These are phyloP conservation scores for Urostyla sp. DNA, from an alignment of 73 alveolate species.

Conservation along the genomic window DNA sequence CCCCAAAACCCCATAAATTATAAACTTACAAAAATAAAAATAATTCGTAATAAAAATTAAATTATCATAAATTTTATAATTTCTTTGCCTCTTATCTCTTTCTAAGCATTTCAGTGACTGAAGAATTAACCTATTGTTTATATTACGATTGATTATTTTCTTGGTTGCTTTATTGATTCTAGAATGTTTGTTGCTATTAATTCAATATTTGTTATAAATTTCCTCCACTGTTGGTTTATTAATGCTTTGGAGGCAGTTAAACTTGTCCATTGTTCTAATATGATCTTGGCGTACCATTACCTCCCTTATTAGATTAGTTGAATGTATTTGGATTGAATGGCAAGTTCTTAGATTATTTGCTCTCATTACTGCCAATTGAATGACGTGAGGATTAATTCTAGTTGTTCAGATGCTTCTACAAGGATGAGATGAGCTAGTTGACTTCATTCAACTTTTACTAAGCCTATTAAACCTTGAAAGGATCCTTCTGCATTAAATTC, in stretches of 20 bases:
- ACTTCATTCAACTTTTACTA: conserved; percentile 37
- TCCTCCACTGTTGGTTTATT: not conserved
- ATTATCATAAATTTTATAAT: not conserved
- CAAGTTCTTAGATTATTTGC: conserved; percentile 1
- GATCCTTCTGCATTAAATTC: not conserved
- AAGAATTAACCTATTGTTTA: not conserved
- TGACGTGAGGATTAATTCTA: not conserved
- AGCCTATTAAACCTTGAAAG: conserved; percentile 1
- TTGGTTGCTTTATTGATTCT: not conserved
- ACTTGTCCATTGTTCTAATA: not conserved
- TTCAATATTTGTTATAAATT: not conserved
- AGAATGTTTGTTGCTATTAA: not conserved
- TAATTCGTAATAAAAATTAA: too few species aligned
- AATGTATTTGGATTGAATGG: conserved; percentile 47
- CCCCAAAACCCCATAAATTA: too few species aligned
- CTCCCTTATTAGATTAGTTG: conserved; percentile 26
- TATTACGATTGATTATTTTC: too few species aligned
- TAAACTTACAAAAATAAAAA: too few species aligned
- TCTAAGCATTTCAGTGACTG: conserved; percentile 50
- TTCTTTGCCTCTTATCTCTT: conserved; percentile 19
- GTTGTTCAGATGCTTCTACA: conserved; percentile 35
- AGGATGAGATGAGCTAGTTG: conserved; percentile 9
- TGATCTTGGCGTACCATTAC: not conserved
- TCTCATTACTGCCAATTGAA: not conserved
- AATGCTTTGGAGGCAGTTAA: conserved; percentile 44